Conservation (phyloP, 495 filamentous ascomycete genomes). For the Penicillium diatomitis region DNA sequence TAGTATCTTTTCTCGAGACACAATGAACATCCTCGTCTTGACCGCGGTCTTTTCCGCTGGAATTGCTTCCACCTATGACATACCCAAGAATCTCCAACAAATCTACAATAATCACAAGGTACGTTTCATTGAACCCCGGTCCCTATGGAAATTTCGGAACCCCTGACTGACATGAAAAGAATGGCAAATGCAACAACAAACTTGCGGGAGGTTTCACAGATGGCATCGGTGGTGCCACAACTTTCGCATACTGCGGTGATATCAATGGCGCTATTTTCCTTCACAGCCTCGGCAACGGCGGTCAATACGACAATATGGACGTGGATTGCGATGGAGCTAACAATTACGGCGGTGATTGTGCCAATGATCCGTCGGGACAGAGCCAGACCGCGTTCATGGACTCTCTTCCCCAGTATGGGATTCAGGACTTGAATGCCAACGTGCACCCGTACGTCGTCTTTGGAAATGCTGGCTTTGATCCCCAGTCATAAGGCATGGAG, state of each 20-base stretch:
- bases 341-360: slow-evolving; percentile 38
- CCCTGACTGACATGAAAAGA: slow-evolving; percentile 2
- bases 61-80: slow-evolving; percentile 11
- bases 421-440: slow-evolving; percentile 50
- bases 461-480: slow-evolving; percentile 52
- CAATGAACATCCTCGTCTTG: not conserved
- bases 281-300: slow-evolving; percentile 12
- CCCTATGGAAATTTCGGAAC: not conserved
- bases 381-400: slow-evolving; percentile 45
- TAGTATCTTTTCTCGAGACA: not conserved
- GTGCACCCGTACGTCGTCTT: slow-evolving; percentile 59
- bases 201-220: slow-evolving; percentile 20
- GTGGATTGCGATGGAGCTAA: slow-evolving; percentile 60
- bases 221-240: slow-evolving; percentile 3
- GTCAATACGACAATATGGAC: slow-evolving; percentile 44
- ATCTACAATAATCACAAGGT: slow-evolving; percentile 24
- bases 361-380: slow-evolving; percentile 43
- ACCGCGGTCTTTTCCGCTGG: not conserved
- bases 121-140: not conserved
- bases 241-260: slow-evolving; percentile 21
- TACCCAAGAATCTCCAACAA: slow-evolving; percentile 20
- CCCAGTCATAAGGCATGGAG: slow-evolving; percentile 41
- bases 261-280: slow-evolving; percentile 23
- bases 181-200: slow-evolving; percentile 13
- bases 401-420: slow-evolving; percentile 31